These are phyloP conservation scores for Agaricus blazei DNA, from an alignment of 768 basidiomycete genomes.

Conservation along the genomic window DNA sequence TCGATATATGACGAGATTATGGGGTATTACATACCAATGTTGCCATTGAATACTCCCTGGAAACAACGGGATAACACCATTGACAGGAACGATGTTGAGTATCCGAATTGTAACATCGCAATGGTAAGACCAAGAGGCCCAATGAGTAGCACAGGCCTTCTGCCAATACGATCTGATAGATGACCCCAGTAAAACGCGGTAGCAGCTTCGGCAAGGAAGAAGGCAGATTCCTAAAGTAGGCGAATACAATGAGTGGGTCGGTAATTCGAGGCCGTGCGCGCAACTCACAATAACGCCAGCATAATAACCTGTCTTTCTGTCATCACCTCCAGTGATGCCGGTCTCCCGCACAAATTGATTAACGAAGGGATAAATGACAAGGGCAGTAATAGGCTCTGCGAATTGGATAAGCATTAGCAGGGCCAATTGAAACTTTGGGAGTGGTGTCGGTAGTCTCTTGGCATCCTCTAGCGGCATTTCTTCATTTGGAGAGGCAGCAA, in stretches of 20 bases:
- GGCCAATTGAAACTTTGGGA: slow-evolving; percentile 35
- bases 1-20: neutral
- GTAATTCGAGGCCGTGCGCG: neutral
- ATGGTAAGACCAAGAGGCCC: slow-evolving; percentile 36
- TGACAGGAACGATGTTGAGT: slow-evolving; percentile 33
- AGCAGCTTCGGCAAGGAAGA: slow-evolving; percentile 37
- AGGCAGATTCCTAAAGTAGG: slow-evolving; percentile 32
- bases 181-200: slow-evolving; percentile 42
- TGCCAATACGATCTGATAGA: slow-evolving; percentile 38
- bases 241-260: neutral
- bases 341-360: slow-evolving; percentile 41
- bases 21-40: slow-evolving; percentile 17
- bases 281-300: slow-evolving; percentile 39
- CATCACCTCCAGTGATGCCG: slow-evolving; percentile 38
- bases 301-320: slow-evolving; percentile 41
- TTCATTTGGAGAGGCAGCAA: neutral
- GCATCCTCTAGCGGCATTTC: neutral
- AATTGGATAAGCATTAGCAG: slow-evolving; percentile 35
- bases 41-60: slow-evolving; percentile 37
- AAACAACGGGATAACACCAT: slow-evolving; percentile 22
- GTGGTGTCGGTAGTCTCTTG: slow-evolving; percentile 24
- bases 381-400: slow-evolving; percentile 37
- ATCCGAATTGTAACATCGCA: slow-evolving; percentile 37
- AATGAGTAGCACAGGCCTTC: slow-evolving; percentile 37
- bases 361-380: slow-evolving; percentile 43